phyloP scores from a whole-genome alignment of 305 asterid genomes.

The Plantago coronopus region DNA sequence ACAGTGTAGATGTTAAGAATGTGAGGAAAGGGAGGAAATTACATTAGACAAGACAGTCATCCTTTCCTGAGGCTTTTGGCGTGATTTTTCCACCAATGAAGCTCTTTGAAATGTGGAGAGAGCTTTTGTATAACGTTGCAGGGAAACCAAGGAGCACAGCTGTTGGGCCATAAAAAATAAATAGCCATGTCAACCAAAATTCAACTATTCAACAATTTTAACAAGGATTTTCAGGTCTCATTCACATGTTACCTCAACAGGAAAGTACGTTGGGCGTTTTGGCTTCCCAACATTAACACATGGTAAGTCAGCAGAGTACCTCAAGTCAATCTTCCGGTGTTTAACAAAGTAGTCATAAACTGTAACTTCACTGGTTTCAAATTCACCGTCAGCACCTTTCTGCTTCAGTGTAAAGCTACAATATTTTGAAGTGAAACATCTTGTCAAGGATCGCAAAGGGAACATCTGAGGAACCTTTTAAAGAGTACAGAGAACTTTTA shows the following conservation, averaged over 20 bases:
- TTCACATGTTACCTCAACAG: conserved; percentile 48
- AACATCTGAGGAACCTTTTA: background rate
- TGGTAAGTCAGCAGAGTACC: conserved; percentile 60
- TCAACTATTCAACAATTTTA: background rate
- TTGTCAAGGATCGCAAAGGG: background rate
- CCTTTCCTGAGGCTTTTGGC: conserved; percentile 82
- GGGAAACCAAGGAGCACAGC: conserved; percentile 52
- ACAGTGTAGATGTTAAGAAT: background rate
- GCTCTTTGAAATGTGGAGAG: conserved; percentile 61
- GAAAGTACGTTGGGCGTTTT: conserved; percentile 49
- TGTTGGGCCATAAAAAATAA: conserved; percentile 14
- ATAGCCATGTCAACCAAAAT: conserved; percentile 6
- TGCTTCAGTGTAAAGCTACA: conserved; percentile 48
- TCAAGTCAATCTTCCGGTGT: conserved; percentile 39
- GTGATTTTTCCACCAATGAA: conserved; percentile 72
- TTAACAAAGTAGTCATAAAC: conserved; percentile 68
- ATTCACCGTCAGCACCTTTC: conserved; percentile 29
- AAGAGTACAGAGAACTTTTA: background rate
- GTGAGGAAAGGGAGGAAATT: conserved; percentile 9
- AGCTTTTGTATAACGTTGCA: conserved; percentile 74
- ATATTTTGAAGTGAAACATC: conserved; percentile 7
- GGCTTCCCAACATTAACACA: conserved; percentile 71
- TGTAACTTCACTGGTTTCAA: conserved; percentile 39
- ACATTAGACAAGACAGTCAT: conserved; percentile 56
- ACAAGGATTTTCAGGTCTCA: background rate